These are phyloP conservation scores for Fusarium brevicatenulatum DNA, from an alignment of 2,329 filamentous ascomycete genomes.

Conservation along the genomic window DNA sequence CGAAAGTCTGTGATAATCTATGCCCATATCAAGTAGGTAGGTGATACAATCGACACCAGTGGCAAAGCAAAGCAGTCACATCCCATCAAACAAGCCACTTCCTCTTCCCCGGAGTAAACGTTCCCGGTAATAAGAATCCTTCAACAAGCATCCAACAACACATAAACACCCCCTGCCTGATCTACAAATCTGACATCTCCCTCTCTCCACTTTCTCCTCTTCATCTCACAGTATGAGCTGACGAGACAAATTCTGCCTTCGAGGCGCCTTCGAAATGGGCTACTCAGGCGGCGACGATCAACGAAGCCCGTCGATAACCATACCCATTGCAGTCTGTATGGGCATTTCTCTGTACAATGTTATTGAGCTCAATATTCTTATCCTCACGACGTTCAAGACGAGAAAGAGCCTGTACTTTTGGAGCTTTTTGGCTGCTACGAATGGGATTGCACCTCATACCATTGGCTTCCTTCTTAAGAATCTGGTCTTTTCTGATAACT, in stretches of 20 bases:
- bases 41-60: not conserved
- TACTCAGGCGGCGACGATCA: conserved; percentile 18
- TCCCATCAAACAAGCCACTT: conserved; percentile 6
- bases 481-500: conserved; percentile 7
- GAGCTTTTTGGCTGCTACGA: conserved; percentile 48
- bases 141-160: not conserved
- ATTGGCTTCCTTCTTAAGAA: conserved; percentile 58
- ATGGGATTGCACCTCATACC: conserved; percentile 50
- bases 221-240: conserved; percentile 7
- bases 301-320: not conserved
- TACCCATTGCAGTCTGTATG: conserved; percentile 23
- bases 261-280: conserved; percentile 5
- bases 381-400: conserved; percentile 48
- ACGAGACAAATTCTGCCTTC: not conserved
- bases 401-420: conserved; percentile 51
- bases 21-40: not conserved
- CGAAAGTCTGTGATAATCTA: not conserved
- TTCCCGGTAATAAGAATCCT: not conserved
- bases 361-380: conserved; percentile 48
- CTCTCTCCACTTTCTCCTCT: not conserved
- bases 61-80: conserved; percentile 7
- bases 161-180: not conserved
- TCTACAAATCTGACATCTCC: not conserved
- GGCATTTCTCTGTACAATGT: conserved; percentile 47
- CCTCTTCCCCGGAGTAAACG: not conserved